Conservation (phyloP, 441 rosid genomes). For the Adansonia gregorii region DNA sequence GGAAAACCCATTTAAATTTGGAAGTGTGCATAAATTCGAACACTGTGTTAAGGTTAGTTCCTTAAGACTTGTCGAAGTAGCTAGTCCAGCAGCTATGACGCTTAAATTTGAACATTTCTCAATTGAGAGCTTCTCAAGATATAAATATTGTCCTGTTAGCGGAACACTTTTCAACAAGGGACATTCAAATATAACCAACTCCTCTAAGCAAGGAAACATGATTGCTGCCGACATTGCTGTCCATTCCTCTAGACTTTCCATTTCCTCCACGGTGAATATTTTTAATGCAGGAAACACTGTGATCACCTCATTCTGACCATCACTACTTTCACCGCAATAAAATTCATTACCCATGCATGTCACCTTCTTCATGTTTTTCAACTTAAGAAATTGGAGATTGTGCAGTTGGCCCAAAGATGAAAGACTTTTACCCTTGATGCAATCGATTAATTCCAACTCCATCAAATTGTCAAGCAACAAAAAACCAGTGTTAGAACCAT, state of each 20-base stretch:
- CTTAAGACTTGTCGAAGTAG: too few relatives aligned
- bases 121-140: not conserved
- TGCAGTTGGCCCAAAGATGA: constrained; percentile 32
- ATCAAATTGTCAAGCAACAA: not conserved
- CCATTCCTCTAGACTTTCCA: not conserved
- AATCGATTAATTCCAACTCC: not conserved
- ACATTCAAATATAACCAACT: not conserved
- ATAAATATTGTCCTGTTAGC: not conserved
- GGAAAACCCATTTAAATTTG: not conserved
- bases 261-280: too few relatives aligned
- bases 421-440: not conserved
- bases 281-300: not conserved
- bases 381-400: not conserved
- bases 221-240: not conserved
- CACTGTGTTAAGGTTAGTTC: not conserved
- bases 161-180: constrained; percentile 14
- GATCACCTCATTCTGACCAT: too few relatives aligned
- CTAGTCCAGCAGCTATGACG: not conserved
- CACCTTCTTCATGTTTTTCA: too few relatives aligned
- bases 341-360: too few relatives aligned
- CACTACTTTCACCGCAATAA: too few relatives aligned
- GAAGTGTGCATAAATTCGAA: not conserved
- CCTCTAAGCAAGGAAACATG: constrained; percentile 5
- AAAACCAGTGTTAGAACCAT: not conserved
- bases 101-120: not conserved